Base-by-base conservation (phyloP, 1,284 basidiomycete genomes). In the Anthracocystis panici-leucophaei region DNA sequence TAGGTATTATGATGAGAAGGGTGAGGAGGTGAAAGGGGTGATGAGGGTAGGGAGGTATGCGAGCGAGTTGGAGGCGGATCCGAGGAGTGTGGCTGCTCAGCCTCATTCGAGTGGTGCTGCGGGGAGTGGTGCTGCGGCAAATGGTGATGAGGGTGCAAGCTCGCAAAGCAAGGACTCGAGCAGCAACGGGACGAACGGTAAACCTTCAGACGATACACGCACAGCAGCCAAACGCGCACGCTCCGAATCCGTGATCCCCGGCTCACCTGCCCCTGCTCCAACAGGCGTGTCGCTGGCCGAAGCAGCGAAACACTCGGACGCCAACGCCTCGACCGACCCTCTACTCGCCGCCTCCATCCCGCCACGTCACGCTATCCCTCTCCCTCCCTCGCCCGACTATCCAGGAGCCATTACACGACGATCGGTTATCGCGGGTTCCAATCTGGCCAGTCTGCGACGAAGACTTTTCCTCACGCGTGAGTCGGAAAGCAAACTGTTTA, bases 391-490 rank as follows among this genome's bases (percentile, higher is more conserved):
- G 0, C 57, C 70, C 6, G 50, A 65, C 11, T 72, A 73, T 10
- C 46, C 70, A 1, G 61, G 57, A 3, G 65, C 81, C 2, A 59
- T 68, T 11, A 70, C 75, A 12, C 76, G 82, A 14, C 66, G 76
- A 8, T 29, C 64, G 5, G 8, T 50, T 11, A n/a, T 59, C 44
- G 11, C n/a, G 18, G 12, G 20, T 0, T 18, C n/a, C 8, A 60
- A 66, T 12, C 62, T 84, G 46, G 55, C 67, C 5, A 59, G 74
- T 11, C 57, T 83, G 42, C 55, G 82, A 16, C 57, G 60, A 20
- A 45, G 52, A 8, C 85, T 91, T 10, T 90, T 89, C 83, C 81
- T 89, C 23, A 84, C 85, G 27, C 83, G 90, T 21, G 88, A 89
- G 40, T 31, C 18, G 1, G 87, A 87, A 78, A 87, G 89, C 0